Evolutionary conservation across 495 filamentous ascomycete species (phyloP), one percentile per base, ranked within the genome.

Genomic region (Pseudoneurospora amorphoporcata): DNA sequence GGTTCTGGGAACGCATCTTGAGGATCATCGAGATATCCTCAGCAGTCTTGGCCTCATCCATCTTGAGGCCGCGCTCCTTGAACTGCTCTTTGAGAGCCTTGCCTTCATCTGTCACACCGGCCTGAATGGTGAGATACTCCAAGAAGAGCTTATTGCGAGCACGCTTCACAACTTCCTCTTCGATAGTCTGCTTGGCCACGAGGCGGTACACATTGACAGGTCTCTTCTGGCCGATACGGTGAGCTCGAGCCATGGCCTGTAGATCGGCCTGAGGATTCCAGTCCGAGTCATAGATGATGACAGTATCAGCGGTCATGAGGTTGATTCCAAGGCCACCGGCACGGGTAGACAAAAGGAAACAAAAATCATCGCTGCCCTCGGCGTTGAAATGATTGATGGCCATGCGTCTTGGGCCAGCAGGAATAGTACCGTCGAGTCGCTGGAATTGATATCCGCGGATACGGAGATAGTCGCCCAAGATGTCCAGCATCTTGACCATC

Each of bases 251-350:
- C 95, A 99, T 99, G 23, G 95, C 95, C 76, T 99, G 95, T 70
- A 99, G 83, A 85, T 99, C 95, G 0, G 95, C 95, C 79, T 99
- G 95, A 16, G 95, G 95, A 73, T 99, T 99, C 96, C 96, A 99
- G 78, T 99, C 95, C 0, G 96, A 98, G 79, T 99, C 95, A 76
- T 98, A 98, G 47, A 99, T 87, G 75, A 99, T 92, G 72, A 99
- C 96, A 0, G 96, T 98, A 78, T 99, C 95, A 2, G 95, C 95
- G 68, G 95, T 98, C 94, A 98, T 98, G 61, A 99, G 82, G 77
- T 99, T 99, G 84, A 99, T 98, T 68, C 95, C 95, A 19, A 99
- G 88, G 78, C 95, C 95, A 83, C 95, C 95, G 65, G 95, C 95
- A 77, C 95, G 88, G 3, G 95, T 99, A 10, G 95, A 98, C 6